phyloP scores from a whole-genome alignment of 768 basidiomycete species.

The Boletus pseudo-olivaceus region DNA sequence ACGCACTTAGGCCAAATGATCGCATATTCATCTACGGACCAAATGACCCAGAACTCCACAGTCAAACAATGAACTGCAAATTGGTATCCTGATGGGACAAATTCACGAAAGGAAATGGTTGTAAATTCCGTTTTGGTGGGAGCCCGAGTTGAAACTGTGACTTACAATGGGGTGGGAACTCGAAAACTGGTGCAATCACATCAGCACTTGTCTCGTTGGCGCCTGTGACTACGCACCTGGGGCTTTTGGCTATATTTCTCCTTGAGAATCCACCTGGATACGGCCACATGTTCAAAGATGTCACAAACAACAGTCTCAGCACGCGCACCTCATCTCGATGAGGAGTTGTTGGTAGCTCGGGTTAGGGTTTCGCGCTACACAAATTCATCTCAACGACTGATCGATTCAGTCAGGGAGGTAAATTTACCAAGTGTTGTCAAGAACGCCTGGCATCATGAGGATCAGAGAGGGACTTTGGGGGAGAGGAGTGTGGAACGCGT shows the following conservation, averaged over 20 bases:
- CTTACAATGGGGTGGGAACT: conserved; percentile 42
- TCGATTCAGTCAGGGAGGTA: neutral
- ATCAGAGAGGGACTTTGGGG: neutral
- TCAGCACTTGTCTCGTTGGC: conserved; percentile 3
- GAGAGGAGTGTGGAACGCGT: conserved; percentile 22
- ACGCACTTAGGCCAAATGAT: neutral
- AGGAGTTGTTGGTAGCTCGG: conserved; percentile 55
- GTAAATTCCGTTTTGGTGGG: neutral
- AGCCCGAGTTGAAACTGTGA: neutral
- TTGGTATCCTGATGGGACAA: conserved; percentile 24
- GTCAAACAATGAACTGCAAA: conserved; percentile 29
- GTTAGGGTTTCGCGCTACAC: conserved; percentile 40
- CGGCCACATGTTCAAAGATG: neutral
- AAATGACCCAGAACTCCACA: neutral
- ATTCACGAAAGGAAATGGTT: neutral
- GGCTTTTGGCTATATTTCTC: conserved; percentile 56
- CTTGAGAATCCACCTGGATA: conserved; percentile 37
- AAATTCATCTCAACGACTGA: neutral
- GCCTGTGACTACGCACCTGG: conserved; percentile 31
- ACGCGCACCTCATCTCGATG: conserved; percentile 38
- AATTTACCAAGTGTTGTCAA: conserved; percentile 49
- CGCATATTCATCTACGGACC: neutral
- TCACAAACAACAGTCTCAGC: neutral
- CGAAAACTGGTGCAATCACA: conserved; percentile 32
- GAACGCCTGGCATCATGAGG: conserved; percentile 43